phyloP scores from a whole-genome alignment of 306 rosid genomes.

The Hippophae tibetana region DNA sequence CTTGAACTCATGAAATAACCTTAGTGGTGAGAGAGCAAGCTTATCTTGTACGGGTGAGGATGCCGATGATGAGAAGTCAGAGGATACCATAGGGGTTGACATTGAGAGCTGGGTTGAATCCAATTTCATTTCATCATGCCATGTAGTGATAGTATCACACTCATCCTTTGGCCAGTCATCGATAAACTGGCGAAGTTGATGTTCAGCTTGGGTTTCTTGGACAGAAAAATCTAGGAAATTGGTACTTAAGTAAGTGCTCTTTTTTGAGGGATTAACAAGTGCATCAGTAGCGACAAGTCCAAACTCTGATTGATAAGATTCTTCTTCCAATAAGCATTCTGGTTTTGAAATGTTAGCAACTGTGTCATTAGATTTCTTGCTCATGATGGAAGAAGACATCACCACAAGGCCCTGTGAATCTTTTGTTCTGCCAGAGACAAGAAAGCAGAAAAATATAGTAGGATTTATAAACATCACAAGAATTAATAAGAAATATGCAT shows the following conservation, averaged over 20 bases:
- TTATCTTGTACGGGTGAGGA: constrained; percentile 31
- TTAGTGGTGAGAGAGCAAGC: constrained; percentile 29
- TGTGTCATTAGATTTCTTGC: constrained; percentile 9
- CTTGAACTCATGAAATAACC: constrained; percentile 28
- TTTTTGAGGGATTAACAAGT: constrained; percentile 38
- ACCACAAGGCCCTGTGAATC: constrained; percentile 18
- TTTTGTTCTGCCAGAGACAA: constrained; percentile 30
- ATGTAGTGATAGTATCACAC: constrained; percentile 23
- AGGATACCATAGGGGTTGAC: constrained; percentile 35
- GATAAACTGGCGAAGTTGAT: constrained; percentile 30
- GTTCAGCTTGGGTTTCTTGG: constrained; percentile 30
- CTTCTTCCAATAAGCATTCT: constrained; percentile 15
- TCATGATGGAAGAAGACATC: constrained; percentile 20
- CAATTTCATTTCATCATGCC: constrained; percentile 39
- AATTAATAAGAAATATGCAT: constrained; percentile 2
- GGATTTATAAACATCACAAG: neutral
- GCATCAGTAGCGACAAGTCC: constrained; percentile 44
- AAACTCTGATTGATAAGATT: constrained; percentile 23
- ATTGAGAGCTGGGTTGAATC: constrained; percentile 48
- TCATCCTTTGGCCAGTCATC: constrained; percentile 40
- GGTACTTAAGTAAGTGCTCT: constrained; percentile 26
- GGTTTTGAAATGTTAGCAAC: constrained; percentile 12
- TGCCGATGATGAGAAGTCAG: constrained; percentile 35
- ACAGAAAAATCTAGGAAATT: constrained; percentile 34
- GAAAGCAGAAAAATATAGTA: neutral